Evolutionary conservation across 768 basidiomycete species (phyloP), one percentile per base, ranked within the genome.

Genomic region (Trametes gibbosa): DNA sequence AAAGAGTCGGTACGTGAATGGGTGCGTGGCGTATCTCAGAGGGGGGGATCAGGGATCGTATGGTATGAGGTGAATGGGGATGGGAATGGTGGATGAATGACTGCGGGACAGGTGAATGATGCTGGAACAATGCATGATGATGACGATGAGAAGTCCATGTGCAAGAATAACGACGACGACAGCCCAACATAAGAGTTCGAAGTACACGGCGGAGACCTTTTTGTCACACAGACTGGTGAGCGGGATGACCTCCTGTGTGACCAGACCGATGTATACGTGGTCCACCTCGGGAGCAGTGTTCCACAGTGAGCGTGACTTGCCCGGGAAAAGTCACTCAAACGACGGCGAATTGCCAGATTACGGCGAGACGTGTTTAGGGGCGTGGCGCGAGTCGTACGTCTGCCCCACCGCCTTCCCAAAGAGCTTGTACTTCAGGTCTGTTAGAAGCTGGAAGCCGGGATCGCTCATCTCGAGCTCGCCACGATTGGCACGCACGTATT

Each of bases 361-460:
- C 32, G 59, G 17, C 40, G 41, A 23, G 1, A 32, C 19, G 9
- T 47, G 51, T 21, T 52, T 52, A n/a, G 35, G 43, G 35, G 27
- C 29, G 16, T 48, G 53, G 25, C 45, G 58, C 17, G 51, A 37
- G 51, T 59, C 51, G 35, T 48, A 59, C 46, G 51, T 25, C 19
- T 49, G 52, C n/a, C 59, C 52, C 7, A 53, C 49, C 47, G 48
- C 52, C 42, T 60, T 60, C 1, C 53, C 59, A 41, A 54, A 84
- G 56, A 86, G 73, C 19, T 77, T 78, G 51, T 70, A 74, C 70
- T 84, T 84, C 65, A 86, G 74, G 47, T 77, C 73, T 19, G 69
- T 62, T 42, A 86, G 79, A 25, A 68, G 68, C 50, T 69, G 69
- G 45, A 76, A 77, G 64, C 80, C 79, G 50, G 66, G 71, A 67